phyloP scores from a whole-genome alignment of 306 rosid genomes.

The Vicia villosa region DNA sequence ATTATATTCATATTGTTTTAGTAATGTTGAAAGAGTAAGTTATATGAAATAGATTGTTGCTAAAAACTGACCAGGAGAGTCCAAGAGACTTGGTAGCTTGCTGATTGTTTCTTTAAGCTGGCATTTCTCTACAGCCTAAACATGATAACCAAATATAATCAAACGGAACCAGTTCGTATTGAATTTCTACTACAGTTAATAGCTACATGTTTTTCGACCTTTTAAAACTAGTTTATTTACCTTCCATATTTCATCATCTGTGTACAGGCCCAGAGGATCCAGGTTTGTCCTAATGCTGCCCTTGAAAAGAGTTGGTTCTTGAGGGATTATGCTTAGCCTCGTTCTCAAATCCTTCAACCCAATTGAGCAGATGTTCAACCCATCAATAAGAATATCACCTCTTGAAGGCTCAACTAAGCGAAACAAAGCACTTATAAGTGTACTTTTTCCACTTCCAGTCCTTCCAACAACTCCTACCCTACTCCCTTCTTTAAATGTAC shows the following conservation, averaged over 20 bases:
- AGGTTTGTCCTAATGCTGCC: constrained; percentile 75
- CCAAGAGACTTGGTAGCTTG: constrained; percentile 60
- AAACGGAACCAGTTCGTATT: not conserved
- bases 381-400: constrained; percentile 64
- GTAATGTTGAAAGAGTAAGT: not conserved
- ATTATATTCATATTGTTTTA: not conserved
- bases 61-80: constrained; percentile 59
- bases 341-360: constrained; percentile 77
- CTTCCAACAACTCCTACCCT: constrained; percentile 88
- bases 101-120: constrained; percentile 66
- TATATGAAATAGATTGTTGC: too few relatives aligned
- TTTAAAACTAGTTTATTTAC: constrained; percentile 38
- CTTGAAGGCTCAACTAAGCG: constrained; percentile 74
- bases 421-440: constrained; percentile 79
- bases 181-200: not conserved
- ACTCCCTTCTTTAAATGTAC: constrained; percentile 66
- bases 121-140: constrained; percentile 74
- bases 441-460: too few relatives aligned
- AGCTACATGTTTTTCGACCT: not conserved
- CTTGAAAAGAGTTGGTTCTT: constrained; percentile 82
- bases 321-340: constrained; percentile 82
- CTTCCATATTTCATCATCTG: constrained; percentile 82
- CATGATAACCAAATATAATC: constrained; percentile 7
- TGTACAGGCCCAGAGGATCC: constrained; percentile 77
- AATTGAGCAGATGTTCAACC: constrained; percentile 61